Conservation (phyloP, 257 asterid genomes). For the Catharanthus roseus region DNA sequence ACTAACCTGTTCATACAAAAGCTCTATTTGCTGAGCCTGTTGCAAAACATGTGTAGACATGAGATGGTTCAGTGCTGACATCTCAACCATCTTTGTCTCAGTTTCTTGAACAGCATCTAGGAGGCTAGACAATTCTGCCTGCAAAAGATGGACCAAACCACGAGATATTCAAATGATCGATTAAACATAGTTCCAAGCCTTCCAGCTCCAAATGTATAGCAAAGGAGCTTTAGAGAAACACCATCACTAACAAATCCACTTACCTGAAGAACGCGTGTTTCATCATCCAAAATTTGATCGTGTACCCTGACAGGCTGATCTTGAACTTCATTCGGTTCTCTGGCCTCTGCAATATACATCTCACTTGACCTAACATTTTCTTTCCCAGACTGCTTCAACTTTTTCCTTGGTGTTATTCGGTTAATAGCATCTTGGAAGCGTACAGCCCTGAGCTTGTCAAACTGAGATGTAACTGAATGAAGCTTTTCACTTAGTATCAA, state of each 20-base stretch:
- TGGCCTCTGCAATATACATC: slow-evolving; percentile 31
- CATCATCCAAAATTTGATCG: slow-evolving; percentile 73
- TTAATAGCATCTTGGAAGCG: slow-evolving; percentile 91
- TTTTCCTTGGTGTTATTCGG: slow-evolving; percentile 77
- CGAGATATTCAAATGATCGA: neutral
- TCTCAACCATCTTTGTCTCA: slow-evolving; percentile 87
- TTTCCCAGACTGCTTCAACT: slow-evolving; percentile 32
- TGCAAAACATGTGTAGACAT: slow-evolving; percentile 95
- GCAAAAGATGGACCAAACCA: slow-evolving; percentile 20
- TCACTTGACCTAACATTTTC: slow-evolving; percentile 26
- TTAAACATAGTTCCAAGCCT: neutral
- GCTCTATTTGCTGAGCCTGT: slow-evolving; percentile 89
- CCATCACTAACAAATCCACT: slow-evolving; percentile 8
- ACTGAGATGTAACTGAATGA: slow-evolving; percentile 76
- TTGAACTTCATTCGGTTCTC: slow-evolving; percentile 41
- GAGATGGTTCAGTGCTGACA: slow-evolving; percentile 92
- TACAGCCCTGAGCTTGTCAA: slow-evolving; percentile 88
- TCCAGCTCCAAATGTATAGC: neutral
- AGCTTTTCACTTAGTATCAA: slow-evolving; percentile 87
- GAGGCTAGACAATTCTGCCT: slow-evolving; percentile 79
- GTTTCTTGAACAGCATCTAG: slow-evolving; percentile 87
- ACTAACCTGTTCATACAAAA: slow-evolving; percentile 72
- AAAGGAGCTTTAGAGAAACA: slow-evolving; percentile 2
- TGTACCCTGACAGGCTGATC: slow-evolving; percentile 56
- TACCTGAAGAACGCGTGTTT: slow-evolving; percentile 91